Conservation (phyloP, 352 stramenopile genomes). For the Pythium grandisporangium region DNA sequence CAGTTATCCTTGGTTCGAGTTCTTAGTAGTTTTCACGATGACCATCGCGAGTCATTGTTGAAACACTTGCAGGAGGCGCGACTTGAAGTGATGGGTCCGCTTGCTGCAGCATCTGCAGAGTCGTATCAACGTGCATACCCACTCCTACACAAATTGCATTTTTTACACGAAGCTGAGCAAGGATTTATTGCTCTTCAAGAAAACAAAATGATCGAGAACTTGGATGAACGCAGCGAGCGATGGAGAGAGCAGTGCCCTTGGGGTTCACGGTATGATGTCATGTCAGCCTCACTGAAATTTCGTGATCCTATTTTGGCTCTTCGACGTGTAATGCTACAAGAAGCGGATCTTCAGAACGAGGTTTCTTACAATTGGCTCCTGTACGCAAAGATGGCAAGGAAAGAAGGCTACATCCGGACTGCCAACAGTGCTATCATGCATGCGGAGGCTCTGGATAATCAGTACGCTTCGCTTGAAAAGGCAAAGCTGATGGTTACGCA, state of each 20-base stretch:
- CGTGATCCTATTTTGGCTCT: conserved; percentile 78
- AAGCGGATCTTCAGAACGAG: conserved; percentile 45
- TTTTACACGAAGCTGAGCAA: conserved; percentile 34
- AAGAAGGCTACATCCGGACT: conserved; percentile 75
- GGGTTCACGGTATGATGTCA: conserved; percentile 56
- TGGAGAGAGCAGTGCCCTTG: conserved; percentile 64
- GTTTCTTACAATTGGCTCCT: conserved; percentile 78
- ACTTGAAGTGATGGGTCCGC: conserved; percentile 28
- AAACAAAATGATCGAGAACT: conserved; percentile 1
- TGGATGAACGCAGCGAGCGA: conserved; percentile 5
- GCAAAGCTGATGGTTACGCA: conserved; percentile 76
- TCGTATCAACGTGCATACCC: conserved; percentile 40
- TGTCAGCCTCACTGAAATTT: conserved; percentile 76
- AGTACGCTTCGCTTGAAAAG: conserved; percentile 64
- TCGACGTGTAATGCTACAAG: conserved; percentile 63
- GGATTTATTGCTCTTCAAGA: conserved; percentile 13
- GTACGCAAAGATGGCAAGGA: conserved; percentile 77
- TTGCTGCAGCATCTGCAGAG: conserved; percentile 29
- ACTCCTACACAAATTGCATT: conserved; percentile 31
- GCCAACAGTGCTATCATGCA: conserved; percentile 82
- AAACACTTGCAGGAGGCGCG: conserved; percentile 52
- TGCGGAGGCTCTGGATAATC: conserved; percentile 66
- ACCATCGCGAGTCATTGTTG: conserved; percentile 41
- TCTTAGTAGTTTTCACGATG: conserved; percentile 59
- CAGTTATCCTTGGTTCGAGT: conserved; percentile 78